Base-by-base conservation (phyloP, 148 eudicot species). In the Camellia sinensis region DNA sequence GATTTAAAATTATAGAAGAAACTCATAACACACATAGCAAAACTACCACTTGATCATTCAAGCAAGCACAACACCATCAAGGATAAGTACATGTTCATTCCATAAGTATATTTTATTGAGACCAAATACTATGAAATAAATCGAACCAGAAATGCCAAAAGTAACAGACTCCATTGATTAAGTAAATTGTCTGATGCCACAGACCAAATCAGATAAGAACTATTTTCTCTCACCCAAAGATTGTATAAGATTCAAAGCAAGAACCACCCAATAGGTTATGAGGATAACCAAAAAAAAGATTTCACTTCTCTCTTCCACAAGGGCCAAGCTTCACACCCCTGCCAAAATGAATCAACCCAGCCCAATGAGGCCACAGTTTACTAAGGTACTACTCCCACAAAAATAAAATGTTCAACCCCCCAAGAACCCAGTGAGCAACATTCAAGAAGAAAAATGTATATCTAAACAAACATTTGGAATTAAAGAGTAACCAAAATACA, bases 331-430 rank as follows among this genome's bases (percentile, higher is more conserved):
- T 73, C 45, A 78, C 22, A 79, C 82, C 75, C 81, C 85, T 80
- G 83, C 71, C 85, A 85, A 85, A 82, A 81, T 68, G 66, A 62
- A 79, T 73, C 82, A 80, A 82, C 83, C 72, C 81, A 75, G 63
- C 83, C 79, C 61, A 77, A 82, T 73, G 76, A 82, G 81, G 80
- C 79, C 66, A 64, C 63, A 80, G 41, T 29, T 29, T 29, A 4
- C 40, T 76, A 21, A 63, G 12, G 43, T 29, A 29, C 29, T 62
- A 44, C 45, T 64, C 18, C 17, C 22, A 29, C 29, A 29, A 48
- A 19, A 44, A 61, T 3, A 29, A 21, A 61, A 73, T 63, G 67
- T 19, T 6, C 19, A 0, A 3, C 67, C 45, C 45, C 45, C 29
- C 29, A 29, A 18, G n/a, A 40, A 74, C 59, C 13, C 67, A 65